Evolutionary conservation across 768 basidiomycete species (phyloP).

Genomic region (Leccinellum albellum): DNA sequence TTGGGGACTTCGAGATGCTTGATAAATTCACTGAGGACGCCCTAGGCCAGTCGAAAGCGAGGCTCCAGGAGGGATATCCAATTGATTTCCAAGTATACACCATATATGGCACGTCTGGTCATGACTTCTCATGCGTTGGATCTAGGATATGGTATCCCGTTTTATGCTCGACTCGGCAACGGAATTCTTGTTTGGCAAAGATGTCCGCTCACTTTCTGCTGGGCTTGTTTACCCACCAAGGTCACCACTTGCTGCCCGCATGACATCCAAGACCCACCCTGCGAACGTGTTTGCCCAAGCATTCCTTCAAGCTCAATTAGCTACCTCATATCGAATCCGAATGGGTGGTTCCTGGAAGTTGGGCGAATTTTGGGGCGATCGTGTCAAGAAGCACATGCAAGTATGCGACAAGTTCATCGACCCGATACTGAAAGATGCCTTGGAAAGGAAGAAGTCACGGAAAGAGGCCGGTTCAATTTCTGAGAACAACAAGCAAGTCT

Average conservation of each 20-base stretch:
- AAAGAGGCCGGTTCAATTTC: constrained; percentile 21
- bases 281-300: constrained; percentile 44
- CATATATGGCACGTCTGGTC: neutral
- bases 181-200: constrained; percentile 53
- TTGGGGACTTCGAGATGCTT: constrained; percentile 54
- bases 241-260: constrained; percentile 9
- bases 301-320: constrained; percentile 47
- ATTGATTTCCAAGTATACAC: constrained; percentile 52
- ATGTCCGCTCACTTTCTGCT: constrained; percentile 45
- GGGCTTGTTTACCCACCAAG: constrained; percentile 46
- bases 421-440: constrained; percentile 47
- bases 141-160: constrained; percentile 48
- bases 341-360: constrained; percentile 49
- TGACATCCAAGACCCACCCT: constrained; percentile 25
- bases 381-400: constrained; percentile 40
- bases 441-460: constrained; percentile 35
- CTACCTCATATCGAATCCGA: constrained; percentile 36
- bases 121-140: neutral
- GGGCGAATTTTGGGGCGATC: constrained; percentile 49
- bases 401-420: constrained; percentile 50
- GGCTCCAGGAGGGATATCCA: constrained; percentile 44
- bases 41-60: constrained; percentile 40
- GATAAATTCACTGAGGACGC: constrained; percentile 48
- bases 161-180: constrained; percentile 62
- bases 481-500: constrained; percentile 1